A percentile compares a stretch with the other conserved stretches of the same genome.
phyloP scores from a whole-genome alignment of 164 flowering plant species.

The Saururus chinensis region DNA sequence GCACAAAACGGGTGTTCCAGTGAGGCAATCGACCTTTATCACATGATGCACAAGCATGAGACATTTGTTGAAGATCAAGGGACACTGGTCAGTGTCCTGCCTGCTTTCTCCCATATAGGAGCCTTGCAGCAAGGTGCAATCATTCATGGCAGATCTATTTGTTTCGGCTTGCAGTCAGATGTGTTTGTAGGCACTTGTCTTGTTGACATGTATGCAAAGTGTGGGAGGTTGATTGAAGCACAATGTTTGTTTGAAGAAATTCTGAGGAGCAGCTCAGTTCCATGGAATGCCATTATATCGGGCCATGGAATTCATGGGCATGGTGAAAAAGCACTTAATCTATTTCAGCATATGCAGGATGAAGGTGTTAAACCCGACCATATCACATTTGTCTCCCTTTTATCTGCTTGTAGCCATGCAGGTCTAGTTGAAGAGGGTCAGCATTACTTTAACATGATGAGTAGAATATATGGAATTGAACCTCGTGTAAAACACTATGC shows the following conservation, averaged over 20 bases:
- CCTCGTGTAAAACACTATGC: constrained; percentile 13
- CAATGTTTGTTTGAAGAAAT: constrained; percentile 5
- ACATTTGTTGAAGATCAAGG: constrained; percentile 5
- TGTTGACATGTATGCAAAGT: constrained; percentile 13
- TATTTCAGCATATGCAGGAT: constrained; percentile 11
- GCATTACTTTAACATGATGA: constrained; percentile 8
- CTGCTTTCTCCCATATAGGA: constrained; percentile 6
- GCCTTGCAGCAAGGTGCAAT: constrained; percentile 8
- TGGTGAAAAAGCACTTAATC: constrained; percentile 5
- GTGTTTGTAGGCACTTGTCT: constrained; percentile 8
- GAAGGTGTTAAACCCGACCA: constrained; percentile 6
- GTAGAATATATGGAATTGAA: constrained; percentile 7
- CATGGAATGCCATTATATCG: constrained; percentile 13
- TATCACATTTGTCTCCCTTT: constrained; percentile 5
- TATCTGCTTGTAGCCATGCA: constrained; percentile 12
- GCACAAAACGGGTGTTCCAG: constrained; percentile 1
- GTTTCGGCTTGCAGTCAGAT: constrained; percentile 4
- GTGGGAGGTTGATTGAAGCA: constrained; percentile 8
- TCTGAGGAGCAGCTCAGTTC: constrained; percentile 1
- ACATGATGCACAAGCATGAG: constrained; percentile 4
- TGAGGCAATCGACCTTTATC: constrained; percentile 4
- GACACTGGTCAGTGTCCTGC: constrained; percentile 7
- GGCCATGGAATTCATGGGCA: constrained; percentile 11
- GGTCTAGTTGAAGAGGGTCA: constrained; percentile 9
- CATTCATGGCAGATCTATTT: constrained; percentile 5